Conservation (phyloP, 2,329 filamentous ascomycete species). For the Colletotrichum melonis region DNA sequence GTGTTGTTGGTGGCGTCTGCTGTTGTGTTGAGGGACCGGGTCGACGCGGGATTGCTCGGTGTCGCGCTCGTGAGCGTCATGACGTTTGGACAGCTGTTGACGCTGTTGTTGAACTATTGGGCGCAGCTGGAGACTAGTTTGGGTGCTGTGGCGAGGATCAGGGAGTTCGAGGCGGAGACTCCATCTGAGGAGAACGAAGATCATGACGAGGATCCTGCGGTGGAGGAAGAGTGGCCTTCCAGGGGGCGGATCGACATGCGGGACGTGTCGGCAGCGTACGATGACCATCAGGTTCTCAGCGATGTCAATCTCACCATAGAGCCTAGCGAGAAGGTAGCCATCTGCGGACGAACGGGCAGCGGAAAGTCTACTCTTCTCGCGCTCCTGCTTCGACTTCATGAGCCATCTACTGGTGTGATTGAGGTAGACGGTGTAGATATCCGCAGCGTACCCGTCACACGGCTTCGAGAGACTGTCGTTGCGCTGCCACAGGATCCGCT, state of each 20-base stretch:
- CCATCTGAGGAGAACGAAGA: slow-evolving; percentile 36
- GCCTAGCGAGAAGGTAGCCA: slow-evolving; percentile 50
- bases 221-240: neutral
- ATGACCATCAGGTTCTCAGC: slow-evolving; percentile 39
- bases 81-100: slow-evolving; percentile 46
- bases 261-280: slow-evolving; percentile 10
- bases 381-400: slow-evolving; percentile 59
- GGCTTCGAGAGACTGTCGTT: slow-evolving; percentile 47
- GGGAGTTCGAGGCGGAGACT: slow-evolving; percentile 41
- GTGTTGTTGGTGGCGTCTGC: slow-evolving; percentile 56
- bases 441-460: slow-evolving; percentile 37
- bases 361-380: slow-evolving; percentile 51
- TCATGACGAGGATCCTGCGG: neutral
- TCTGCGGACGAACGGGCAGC: slow-evolving; percentile 57
- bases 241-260: neutral
- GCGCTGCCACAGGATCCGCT: slow-evolving; percentile 64
- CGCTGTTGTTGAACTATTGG: slow-evolving; percentile 46
- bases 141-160: slow-evolving; percentile 42
- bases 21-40: slow-evolving; percentile 42
- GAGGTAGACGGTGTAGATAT: slow-evolving; percentile 56
- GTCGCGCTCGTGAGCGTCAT: slow-evolving; percentile 45
- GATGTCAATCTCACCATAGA: slow-evolving; percentile 44
- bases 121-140: slow-evolving; percentile 46
- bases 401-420: slow-evolving; percentile 54
- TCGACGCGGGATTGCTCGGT: slow-evolving; percentile 36